Percentiles rank a stretch among this genome's conserved stretches.
Evolutionary conservation across 2,329 filamentous ascomycete species (phyloP).

Genomic region (Colletotrichum theobromicola): DNA sequence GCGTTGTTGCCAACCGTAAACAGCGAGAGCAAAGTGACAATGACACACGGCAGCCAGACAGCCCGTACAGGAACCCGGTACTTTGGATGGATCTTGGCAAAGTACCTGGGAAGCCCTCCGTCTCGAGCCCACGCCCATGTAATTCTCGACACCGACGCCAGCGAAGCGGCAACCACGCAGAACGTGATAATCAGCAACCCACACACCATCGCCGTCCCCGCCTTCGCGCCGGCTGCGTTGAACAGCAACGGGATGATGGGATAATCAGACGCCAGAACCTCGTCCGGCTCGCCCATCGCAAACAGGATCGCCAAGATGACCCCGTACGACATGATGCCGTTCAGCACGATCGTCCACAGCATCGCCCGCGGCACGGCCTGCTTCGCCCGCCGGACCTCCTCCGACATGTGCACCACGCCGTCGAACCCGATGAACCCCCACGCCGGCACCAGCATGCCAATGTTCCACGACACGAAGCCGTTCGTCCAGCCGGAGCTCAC

Average conservation of each 20-base stretch:
- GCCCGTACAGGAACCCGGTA: conserved; percentile 11
- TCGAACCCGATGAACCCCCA: conserved; percentile 19
- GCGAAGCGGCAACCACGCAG: conserved; percentile 36
- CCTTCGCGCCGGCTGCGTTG: conserved; percentile 2
- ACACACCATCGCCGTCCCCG: conserved; percentile 16
- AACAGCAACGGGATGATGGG: conserved; percentile 15
- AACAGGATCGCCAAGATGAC: conserved; percentile 16
- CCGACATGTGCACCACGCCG: conserved; percentile 23
- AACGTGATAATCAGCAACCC: conserved; percentile 17
- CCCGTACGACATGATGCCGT: conserved; percentile 41
- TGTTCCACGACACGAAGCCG: conserved; percentile 21
- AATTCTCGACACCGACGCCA: conserved; percentile 30
- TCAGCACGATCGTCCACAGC: conserved; percentile 24
- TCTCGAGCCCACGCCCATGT: conserved; percentile 17
- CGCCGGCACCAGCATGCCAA: conserved; percentile 18
- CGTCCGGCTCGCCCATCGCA: conserved; percentile 17
- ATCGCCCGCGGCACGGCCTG: conserved; percentile 18
- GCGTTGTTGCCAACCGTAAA: conserved; percentile 16
- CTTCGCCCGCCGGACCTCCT: conserved; percentile 21
- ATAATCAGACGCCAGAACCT: conserved; percentile 7
- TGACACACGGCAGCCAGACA: conserved; percentile 16
- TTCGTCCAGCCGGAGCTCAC: conserved; percentile 17
- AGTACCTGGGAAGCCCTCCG: conserved; percentile 13
- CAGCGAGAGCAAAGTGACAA: conserved; percentile 10
- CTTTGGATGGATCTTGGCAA: conserved; percentile 12